A percentile compares a stretch with the other conserved stretches of the same genome.
Evolutionary conservation across 345 rosid genomes (phyloP).

Genomic region (Populus davidiana): DNA sequence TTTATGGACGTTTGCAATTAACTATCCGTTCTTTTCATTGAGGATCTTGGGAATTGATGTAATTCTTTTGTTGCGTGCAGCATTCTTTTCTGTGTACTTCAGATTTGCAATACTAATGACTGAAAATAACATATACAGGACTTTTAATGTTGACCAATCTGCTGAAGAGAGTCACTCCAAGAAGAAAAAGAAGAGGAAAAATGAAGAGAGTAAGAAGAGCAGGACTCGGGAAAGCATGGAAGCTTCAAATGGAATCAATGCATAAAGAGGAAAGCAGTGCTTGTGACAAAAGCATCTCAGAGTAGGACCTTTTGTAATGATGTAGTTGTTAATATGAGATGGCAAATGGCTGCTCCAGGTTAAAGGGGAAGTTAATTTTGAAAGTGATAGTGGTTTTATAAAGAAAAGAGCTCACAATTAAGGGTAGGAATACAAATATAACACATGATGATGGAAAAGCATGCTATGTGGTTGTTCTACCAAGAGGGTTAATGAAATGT

Average conservation of each 20-base stretch:
- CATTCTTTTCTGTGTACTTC: background rate
- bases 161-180: background rate
- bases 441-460: background rate
- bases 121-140: background rate
- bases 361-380: background rate
- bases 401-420: background rate
- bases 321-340: background rate
- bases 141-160: background rate
- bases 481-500: too few relatives aligned
- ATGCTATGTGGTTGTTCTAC: background rate
- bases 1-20: background rate
- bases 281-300: background rate
- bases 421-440: background rate
- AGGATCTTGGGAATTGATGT: background rate
- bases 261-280: background rate
- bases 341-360: background rate
- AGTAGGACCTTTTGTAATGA: background rate
- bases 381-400: background rate
- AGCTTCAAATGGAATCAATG: background rate
- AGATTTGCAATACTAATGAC: background rate
- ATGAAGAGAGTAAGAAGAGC: background rate
- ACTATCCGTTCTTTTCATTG: background rate
- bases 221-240: background rate
- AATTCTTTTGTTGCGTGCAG: background rate
- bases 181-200: background rate